Percentiles rank a stretch among this genome's conserved stretches.
phyloP scores from a whole-genome alignment of 768 basidiomycete species.

The Xanthoconium purpureum region DNA sequence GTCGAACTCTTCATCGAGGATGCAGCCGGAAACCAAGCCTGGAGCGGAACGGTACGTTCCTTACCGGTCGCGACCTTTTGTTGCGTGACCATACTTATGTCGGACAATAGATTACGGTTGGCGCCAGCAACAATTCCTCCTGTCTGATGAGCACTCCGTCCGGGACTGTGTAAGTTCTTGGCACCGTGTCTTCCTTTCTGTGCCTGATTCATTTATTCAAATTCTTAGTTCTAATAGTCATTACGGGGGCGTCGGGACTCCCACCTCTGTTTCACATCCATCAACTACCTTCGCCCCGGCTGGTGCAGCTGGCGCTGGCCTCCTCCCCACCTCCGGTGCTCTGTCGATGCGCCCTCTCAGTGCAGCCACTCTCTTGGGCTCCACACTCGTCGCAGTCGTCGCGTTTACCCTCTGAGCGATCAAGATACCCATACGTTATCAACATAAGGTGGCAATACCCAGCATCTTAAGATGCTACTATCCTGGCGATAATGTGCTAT shows the following conservation, averaged over 20 bases:
- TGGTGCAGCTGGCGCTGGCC: slow-evolving; percentile 37
- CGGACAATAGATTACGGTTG: slow-evolving; percentile 34
- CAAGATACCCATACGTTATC: slow-evolving; percentile 14
- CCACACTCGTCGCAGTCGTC: slow-evolving; percentile 18
- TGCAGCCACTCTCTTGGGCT: slow-evolving; percentile 21
- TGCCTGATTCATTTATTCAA: slow-evolving; percentile 5
- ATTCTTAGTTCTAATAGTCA: slow-evolving; percentile 3
- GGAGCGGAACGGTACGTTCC: slow-evolving; percentile 56
- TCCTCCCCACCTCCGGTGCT: slow-evolving; percentile 23
- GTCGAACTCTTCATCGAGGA: slow-evolving; percentile 57
- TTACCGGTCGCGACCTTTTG: not conserved
- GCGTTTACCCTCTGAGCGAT: slow-evolving; percentile 24
- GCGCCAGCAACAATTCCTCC: slow-evolving; percentile 34
- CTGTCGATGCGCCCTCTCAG: slow-evolving; percentile 23
- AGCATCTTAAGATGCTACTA: slow-evolving; percentile 17
- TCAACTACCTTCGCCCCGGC: slow-evolving; percentile 16
- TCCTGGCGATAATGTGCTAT: slow-evolving; percentile 25
- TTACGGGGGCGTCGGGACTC: not conserved
- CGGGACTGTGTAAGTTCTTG: not conserved
- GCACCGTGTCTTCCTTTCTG: not conserved
- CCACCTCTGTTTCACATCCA: slow-evolving; percentile 2
- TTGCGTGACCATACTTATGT: not conserved
- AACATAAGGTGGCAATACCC: slow-evolving; percentile 36
- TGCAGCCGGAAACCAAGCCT: slow-evolving; percentile 54
- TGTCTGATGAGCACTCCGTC: slow-evolving; percentile 31